Evolutionary conservation across 2,329 filamentous ascomycete genomes (phyloP), one percentile per base, ranked within the genome.

Genomic region (Aureobasidium sp.): DNA sequence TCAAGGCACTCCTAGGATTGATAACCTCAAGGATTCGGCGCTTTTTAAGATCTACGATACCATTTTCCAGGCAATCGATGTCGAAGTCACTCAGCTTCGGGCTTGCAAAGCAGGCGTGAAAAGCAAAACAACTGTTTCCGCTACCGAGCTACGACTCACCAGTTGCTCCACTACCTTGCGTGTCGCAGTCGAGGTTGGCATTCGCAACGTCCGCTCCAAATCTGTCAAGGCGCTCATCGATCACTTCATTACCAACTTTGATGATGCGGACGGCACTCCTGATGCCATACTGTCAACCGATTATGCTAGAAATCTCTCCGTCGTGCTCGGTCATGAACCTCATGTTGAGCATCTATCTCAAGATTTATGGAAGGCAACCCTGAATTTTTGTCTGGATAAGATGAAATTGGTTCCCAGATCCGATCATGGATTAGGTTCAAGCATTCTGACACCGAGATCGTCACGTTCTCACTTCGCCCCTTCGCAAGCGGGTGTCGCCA

Each of bases 31-130:
- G 50, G 90, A 96, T 71, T 89, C 88, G 71, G 83, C 83, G n/a
- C 96, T 89, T 67, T 88, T 94, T 70, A 83, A 84, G 63, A 85
- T 97, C 47, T 90, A 90, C 68, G 91, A 97, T 69, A 83, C 84
- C 1, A 77, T 97, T 2, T 96, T 97, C 70, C 81, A 83, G 60
- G 87, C 82, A 70, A 82, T 82, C 1, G 73, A 87, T 20, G 74
- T 81, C 15, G 92, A 96, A 67, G 91, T 90, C 71, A 79, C 85
- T 10, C 72, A 75, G 20, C 88, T 84, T 66, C 81, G 83, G 62
- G 82, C 82, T 77, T 62, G 75, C 76, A 57, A 76, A 9, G 65
- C 67, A 7, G 55, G 55, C 20, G 13, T 5, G 3, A 48, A 41
- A 17, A 37, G 20, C 10, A 55, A 34, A 27, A 37, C 60, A 2